Evolutionary conservation across 768 basidiomycete genomes (phyloP), one percentile per base, ranked within the genome.

Genomic region (Solioccasus polychromus): DNA sequence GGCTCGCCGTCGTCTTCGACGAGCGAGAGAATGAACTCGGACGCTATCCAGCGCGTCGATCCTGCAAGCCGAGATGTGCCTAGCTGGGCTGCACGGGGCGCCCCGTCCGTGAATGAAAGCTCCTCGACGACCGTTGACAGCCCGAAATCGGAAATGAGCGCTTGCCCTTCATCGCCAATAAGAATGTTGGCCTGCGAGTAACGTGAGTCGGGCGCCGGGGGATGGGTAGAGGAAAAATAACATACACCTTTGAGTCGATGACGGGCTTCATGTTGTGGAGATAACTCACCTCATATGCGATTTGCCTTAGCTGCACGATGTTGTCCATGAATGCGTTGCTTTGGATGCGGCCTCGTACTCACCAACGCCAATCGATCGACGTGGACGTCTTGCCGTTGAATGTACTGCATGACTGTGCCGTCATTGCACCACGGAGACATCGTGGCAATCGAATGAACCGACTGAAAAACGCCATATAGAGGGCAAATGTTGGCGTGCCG

Each of bases 351-450:
- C 17, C 19, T 14, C 4, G 23, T 39, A 58, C 73, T 39, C 36
- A 83, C 80, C 58, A 83, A 55, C 36, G 64, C 66, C 25, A 82
- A 54, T 42, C 75, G 65, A 47, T 80, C 71, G 6, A 57, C 72
- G 4, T 53, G 57, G 0, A 71, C 66, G 42, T 75, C 70, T 14
- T 64, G 52, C 38, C 57, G 60, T 45, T 68, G 70, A 47, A 82
- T 61, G 55, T 80, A 83, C 19, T 72, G 61, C 42, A 67, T 69
- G 42, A 83, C 66, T 8, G 75, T 78, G 8, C 82, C 80, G 40
- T 82, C 80, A 28, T 72, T 69, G 55, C 79, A 82, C 79, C 80
- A 84, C 4, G 76, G 75, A 5, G 82, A 82, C 0, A 83, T 79
- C 78, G 83, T 82, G 15, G 75, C 81, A 22, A 83, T 69, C 37